Conservation (phyloP, 1,139 yeast genomes). For the Blastobotrys proliferans region DNA sequence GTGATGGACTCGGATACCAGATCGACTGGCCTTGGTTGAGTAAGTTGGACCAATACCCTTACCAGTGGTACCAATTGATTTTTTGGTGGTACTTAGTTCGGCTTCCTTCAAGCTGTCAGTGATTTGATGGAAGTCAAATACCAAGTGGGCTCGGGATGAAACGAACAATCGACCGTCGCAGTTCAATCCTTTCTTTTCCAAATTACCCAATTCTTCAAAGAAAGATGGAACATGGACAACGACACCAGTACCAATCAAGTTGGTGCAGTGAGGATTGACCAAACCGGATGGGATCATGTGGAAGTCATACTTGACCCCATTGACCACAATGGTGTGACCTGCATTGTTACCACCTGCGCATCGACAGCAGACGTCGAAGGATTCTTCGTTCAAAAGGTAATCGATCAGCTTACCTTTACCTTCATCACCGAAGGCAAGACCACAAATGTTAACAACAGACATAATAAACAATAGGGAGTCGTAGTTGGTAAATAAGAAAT, state of each 20-base stretch:
- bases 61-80: constrained; percentile 97
- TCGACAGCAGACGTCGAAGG: constrained; percentile 96
- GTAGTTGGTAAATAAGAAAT: too few relatives aligned
- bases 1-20: constrained; percentile 96
- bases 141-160: constrained; percentile 92
- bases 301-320: constrained; percentile 85
- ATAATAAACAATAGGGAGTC: too few relatives aligned
- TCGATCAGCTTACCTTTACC: constrained; percentile 97
- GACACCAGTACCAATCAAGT: constrained; percentile 93
- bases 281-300: constrained; percentile 98
- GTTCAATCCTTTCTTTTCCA: constrained; percentile 68
- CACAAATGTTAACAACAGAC: too few relatives aligned
- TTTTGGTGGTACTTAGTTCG: constrained; percentile 78
- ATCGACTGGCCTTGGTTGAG: constrained; percentile 93
- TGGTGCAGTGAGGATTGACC: constrained; percentile 85
- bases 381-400: constrained; percentile 85
- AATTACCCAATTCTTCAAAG: constrained; percentile 75
- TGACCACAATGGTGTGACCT: constrained; percentile 96
- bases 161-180: constrained; percentile 80
- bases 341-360: constrained; percentile 99
- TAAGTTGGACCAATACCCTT: constrained; percentile 99
- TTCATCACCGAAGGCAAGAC: too few relatives aligned
- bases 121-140: constrained; percentile 95
- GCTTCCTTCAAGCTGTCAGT: constrained; percentile 94
- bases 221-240: constrained; percentile 94